phyloP scores from a whole-genome alignment of 441 rosid species.

The Manihot esculenta region DNA sequence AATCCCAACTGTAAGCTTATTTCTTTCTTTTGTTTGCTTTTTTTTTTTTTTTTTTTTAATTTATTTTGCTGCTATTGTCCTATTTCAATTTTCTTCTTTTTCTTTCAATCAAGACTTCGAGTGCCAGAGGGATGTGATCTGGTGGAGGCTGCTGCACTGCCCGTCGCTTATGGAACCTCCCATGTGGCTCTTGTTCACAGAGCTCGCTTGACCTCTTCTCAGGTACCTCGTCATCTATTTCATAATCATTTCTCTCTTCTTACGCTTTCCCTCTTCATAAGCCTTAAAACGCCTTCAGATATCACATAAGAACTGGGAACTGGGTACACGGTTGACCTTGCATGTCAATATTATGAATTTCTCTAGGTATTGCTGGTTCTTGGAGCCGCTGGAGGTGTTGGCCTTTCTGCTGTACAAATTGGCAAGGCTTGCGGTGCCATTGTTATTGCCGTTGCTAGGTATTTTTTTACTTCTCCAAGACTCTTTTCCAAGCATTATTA shows the following conservation, averaged over 20 bases:
- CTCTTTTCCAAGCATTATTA: not conserved
- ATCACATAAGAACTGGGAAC: not conserved
- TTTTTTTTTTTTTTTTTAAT: not conserved
- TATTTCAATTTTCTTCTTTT: not conserved
- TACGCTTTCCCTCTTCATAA: not conserved
- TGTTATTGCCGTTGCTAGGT: slow-evolving; percentile 92
- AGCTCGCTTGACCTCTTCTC: slow-evolving; percentile 69
- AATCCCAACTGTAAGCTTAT: slow-evolving; percentile 50
- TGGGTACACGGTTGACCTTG: not conserved
- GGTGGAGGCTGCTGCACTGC: slow-evolving; percentile 80
- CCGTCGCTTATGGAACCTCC: slow-evolving; percentile 92
- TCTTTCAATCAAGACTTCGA: slow-evolving; percentile 37
- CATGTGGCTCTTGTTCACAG: slow-evolving; percentile 92
- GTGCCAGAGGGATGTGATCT: slow-evolving; percentile 87
- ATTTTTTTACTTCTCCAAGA: not conserved
- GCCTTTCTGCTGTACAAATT: slow-evolving; percentile 88
- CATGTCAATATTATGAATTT: not conserved
- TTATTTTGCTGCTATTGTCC: not conserved
- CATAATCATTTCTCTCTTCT: not conserved
- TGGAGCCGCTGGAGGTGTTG: slow-evolving; percentile 99
- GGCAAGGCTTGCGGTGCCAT: slow-evolving; percentile 81
- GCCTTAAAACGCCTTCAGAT: not conserved
- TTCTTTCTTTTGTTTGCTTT: not conserved
- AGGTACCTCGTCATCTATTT: slow-evolving; percentile 36
- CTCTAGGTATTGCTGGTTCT: slow-evolving; percentile 80